These are phyloP conservation scores for Populus tremula DNA, from an alignment of 345 rosid genomes.

Conservation along the genomic window DNA sequence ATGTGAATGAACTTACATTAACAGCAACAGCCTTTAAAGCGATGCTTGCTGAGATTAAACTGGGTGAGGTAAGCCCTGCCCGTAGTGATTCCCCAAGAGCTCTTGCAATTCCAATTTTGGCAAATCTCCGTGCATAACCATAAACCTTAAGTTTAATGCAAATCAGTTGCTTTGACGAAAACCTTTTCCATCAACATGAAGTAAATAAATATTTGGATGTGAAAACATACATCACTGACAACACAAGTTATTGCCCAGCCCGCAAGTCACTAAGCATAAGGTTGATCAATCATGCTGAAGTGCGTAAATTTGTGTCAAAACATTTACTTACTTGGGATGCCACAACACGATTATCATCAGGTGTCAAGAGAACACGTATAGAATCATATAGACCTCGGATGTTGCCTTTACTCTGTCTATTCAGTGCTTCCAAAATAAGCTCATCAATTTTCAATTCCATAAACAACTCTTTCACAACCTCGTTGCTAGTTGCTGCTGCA, in stretches of 20 bases:
- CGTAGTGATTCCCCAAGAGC: slow-evolving; percentile 67
- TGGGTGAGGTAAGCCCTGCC: slow-evolving; percentile 63
- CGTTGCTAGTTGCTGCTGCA: slow-evolving; percentile 78
- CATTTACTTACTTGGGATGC: slow-evolving; percentile 80
- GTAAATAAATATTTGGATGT: not conserved
- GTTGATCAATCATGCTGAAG: not conserved
- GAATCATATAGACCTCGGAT: slow-evolving; percentile 66
- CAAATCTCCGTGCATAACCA: slow-evolving; percentile 86
- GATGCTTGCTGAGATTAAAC: slow-evolving; percentile 71
- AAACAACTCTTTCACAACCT: slow-evolving; percentile 70
- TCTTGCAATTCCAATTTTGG: slow-evolving; percentile 70
- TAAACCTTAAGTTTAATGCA: slow-evolving; percentile 56
- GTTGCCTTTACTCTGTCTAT: slow-evolving; percentile 33
- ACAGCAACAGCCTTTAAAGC: slow-evolving; percentile 84
- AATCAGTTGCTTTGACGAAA: not conserved
- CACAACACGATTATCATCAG: slow-evolving; percentile 89
- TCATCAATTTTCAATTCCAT: slow-evolving; percentile 82
- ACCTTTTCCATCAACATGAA: not conserved
- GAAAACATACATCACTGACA: not conserved
- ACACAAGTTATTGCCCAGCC: not conserved
- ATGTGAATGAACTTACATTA: slow-evolving; percentile 51
- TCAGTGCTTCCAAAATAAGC: slow-evolving; percentile 61
- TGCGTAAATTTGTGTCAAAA: not conserved
- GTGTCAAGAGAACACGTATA: slow-evolving; percentile 64
- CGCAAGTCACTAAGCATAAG: not conserved